phyloP scores from a whole-genome alignment of 2,329 filamentous ascomycete genomes.

The Diaporthe sp. region DNA sequence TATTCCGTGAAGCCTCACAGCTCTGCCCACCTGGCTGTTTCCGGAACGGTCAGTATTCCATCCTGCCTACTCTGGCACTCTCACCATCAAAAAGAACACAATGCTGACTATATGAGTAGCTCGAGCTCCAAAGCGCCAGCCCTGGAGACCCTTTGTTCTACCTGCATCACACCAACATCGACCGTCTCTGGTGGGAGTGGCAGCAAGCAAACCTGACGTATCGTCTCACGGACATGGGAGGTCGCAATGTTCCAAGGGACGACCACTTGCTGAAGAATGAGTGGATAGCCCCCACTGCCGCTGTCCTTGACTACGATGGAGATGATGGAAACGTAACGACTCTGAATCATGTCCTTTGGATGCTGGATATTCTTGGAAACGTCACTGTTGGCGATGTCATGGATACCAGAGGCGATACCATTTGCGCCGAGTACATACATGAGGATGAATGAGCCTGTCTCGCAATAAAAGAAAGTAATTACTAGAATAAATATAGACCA shows the following conservation, averaged over 20 bases:
- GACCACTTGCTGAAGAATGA: conserved; percentile 5
- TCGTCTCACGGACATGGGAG: conserved; percentile 46
- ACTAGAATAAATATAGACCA: neutral
- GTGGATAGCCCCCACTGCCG: neutral
- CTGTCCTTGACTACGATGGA: conserved; percentile 32
- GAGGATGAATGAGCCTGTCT: neutral
- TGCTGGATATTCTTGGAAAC: conserved; percentile 29
- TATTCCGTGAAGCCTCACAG: conserved; percentile 45
- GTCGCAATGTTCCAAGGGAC: conserved; percentile 40
- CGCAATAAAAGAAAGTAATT: too few species aligned
- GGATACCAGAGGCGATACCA: conserved; percentile 7
- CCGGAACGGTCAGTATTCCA: conserved; percentile 38
- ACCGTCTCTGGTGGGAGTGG: conserved; percentile 51
- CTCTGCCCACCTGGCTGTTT: conserved; percentile 45
- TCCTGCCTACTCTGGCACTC: neutral
- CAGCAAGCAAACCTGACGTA: conserved; percentile 43
- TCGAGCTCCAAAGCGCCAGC: conserved; percentile 42
- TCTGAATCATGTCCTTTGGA: conserved; percentile 28
- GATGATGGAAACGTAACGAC: conserved; percentile 34
- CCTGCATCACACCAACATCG: conserved; percentile 49
- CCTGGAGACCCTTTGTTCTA: conserved; percentile 54
- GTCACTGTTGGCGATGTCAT: conserved; percentile 35
- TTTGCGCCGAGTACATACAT: conserved; percentile 36
- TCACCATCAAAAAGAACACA: too few species aligned
- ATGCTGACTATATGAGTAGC: conserved; percentile 20